phyloP scores from a whole-genome alignment of 164 flowering plant species.

The Euptelea pleiosperma region DNA sequence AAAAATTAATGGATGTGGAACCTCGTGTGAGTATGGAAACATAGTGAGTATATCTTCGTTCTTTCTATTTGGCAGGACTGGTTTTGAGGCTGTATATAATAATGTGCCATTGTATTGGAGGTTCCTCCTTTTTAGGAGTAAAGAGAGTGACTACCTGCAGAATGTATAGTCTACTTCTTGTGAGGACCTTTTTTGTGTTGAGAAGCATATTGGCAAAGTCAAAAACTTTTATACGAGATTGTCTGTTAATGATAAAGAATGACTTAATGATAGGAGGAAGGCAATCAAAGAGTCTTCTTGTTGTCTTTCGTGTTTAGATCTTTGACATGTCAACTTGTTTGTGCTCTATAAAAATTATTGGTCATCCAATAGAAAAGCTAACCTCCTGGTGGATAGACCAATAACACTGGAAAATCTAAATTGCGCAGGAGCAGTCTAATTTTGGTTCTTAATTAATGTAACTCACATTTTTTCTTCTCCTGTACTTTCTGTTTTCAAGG shows the following conservation, averaged over 20 bases:
- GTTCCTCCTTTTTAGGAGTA: conserved; percentile 35
- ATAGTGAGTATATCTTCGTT: conserved; percentile 37
- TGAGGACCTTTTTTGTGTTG: too few species aligned
- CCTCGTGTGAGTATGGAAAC: conserved; percentile 93
- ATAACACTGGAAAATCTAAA: conserved; percentile 2
- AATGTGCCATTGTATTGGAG: conserved; percentile 22
- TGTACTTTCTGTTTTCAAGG: neutral
- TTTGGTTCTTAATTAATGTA: neutral
- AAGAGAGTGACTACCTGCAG: too few species aligned
- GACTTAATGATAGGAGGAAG: too few species aligned
- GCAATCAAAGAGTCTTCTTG: too few species aligned
- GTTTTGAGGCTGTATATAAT: neutral
- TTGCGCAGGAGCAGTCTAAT: neutral
- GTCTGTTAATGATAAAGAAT: too few species aligned
- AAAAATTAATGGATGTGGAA: conserved; percentile 77
- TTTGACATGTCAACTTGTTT: neutral
- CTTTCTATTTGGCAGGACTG: conserved; percentile 3
- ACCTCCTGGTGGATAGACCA: neutral
- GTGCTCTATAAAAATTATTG: neutral
- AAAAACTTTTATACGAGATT: too few species aligned
- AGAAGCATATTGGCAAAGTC: too few species aligned
- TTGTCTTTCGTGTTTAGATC: too few species aligned
- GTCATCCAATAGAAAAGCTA: too few species aligned
- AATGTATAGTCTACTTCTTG: too few species aligned
- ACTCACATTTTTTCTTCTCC: neutral